Percentiles rank a stretch among this genome's conserved stretches.
Conservation (phyloP, 2,329 filamentous ascomycete genomes). For the Tolypocladium album region DNA sequence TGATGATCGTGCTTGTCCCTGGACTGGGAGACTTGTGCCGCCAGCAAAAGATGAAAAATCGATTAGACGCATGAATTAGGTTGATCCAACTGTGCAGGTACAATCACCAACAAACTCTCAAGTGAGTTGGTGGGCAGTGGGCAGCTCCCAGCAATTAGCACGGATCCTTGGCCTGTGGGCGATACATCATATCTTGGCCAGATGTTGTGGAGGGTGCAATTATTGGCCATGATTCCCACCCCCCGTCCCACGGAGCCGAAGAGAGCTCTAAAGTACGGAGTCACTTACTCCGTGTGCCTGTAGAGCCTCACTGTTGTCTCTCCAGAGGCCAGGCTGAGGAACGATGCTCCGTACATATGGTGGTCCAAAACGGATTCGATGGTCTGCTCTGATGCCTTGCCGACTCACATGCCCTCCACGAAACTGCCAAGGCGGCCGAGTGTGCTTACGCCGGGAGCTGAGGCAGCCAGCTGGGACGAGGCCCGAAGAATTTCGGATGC, state of each 20-base stretch:
- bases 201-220: constrained; percentile 1
- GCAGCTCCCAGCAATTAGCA: not conserved
- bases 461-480: not conserved
- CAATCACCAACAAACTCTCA: not conserved
- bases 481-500: not conserved
- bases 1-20: not conserved
- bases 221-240: not conserved
- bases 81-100: not conserved
- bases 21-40: not conserved
- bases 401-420: not conserved
- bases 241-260: not conserved
- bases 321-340: not conserved
- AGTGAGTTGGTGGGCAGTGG: no score
- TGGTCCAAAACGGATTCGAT: not conserved
- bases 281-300: not conserved
- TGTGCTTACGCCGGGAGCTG: not conserved
- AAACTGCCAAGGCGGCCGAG: no score
- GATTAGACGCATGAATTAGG: not conserved
- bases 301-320: not conserved
- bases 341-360: not conserved
- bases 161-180: constrained; percentile 2
- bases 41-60: not conserved
- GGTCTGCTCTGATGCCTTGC: not conserved
- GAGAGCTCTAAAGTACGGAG: not conserved
- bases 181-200: constrained; percentile 8